These are phyloP conservation scores for Alternaria atra DNA, from an alignment of 2,329 filamentous ascomycete species.

Conservation along the genomic window DNA sequence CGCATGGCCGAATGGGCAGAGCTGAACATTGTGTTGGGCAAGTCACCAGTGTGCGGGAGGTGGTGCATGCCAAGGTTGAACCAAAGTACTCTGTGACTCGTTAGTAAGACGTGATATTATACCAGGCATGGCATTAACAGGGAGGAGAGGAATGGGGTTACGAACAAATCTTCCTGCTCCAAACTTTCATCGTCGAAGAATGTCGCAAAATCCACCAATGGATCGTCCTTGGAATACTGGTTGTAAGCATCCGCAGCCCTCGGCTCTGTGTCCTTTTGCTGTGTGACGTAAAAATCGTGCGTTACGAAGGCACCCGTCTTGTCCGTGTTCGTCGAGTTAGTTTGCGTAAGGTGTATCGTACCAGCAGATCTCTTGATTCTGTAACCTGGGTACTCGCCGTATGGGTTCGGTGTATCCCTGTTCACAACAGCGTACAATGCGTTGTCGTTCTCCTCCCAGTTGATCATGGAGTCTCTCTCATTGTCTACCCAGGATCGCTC, in stretches of 20 bases:
- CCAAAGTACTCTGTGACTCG: slow-evolving; percentile 55
- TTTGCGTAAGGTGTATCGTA: slow-evolving; percentile 54
- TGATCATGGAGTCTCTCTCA: slow-evolving; percentile 51
- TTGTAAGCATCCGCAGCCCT: slow-evolving; percentile 56
- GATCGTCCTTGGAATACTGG: slow-evolving; percentile 56
- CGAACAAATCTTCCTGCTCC: slow-evolving; percentile 51
- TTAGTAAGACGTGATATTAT: slow-evolving; percentile 1
- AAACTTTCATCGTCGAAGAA: slow-evolving; percentile 60
- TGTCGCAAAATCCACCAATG: slow-evolving; percentile 61
- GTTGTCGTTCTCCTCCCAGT: slow-evolving; percentile 60
- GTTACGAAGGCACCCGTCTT: slow-evolving; percentile 61
- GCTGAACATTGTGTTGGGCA: slow-evolving; percentile 64
- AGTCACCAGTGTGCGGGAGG: slow-evolving; percentile 52
- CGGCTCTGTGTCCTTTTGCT: slow-evolving; percentile 64
- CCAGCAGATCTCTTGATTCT: slow-evolving; percentile 56
- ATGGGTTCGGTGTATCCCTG: slow-evolving; percentile 58
- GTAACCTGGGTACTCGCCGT: slow-evolving; percentile 64
- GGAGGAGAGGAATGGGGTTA: background rate
- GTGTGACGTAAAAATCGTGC: slow-evolving; percentile 62
- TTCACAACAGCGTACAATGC: slow-evolving; percentile 62
- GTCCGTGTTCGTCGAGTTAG: slow-evolving; percentile 58
- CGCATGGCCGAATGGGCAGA: slow-evolving; percentile 57
- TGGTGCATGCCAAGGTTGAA: slow-evolving; percentile 65
- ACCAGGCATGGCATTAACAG: background rate
- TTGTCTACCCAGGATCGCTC: slow-evolving; percentile 51